These are phyloP conservation scores for Paragyromitra xinjiangensis DNA, from an alignment of 495 filamentous ascomycete genomes.

Conservation along the genomic window DNA sequence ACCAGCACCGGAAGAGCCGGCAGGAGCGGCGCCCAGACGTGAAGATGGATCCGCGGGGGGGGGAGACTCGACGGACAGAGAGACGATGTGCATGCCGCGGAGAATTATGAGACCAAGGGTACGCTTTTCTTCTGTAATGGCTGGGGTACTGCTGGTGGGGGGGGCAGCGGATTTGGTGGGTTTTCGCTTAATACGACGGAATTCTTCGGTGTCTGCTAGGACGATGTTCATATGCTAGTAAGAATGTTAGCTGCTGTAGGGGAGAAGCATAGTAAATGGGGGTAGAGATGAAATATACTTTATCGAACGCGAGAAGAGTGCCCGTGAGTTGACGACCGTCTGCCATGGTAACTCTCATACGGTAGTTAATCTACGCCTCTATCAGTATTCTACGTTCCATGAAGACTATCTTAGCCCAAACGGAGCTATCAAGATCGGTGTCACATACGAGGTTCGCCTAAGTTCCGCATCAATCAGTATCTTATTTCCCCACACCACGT, in stretches of 20 bases:
- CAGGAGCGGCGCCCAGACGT: slow-evolving; percentile 79
- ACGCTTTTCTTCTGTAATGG: slow-evolving; percentile 90
- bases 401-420: slow-evolving; percentile 1
- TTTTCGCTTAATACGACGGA: slow-evolving; percentile 92
- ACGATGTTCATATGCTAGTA: slow-evolving; percentile 97
- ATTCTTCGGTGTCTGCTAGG: slow-evolving; percentile 98
- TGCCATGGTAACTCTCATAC: slow-evolving; percentile 94
- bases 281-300: slow-evolving; percentile 65
- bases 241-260: slow-evolving; percentile 14
- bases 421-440: slow-evolving; percentile 44
- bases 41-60: slow-evolving; percentile 94
- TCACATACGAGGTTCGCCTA: slow-evolving; percentile 94
- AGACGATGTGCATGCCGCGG: slow-evolving; percentile 90
- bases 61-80: slow-evolving; percentile 92
- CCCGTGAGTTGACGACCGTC: slow-evolving; percentile 97
- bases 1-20: slow-evolving; percentile 62
- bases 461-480: slow-evolving; percentile 70
- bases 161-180: slow-evolving; percentile 78
- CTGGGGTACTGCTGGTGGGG: slow-evolving; percentile 65
- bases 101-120: slow-evolving; percentile 94
- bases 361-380: slow-evolving; percentile 86
- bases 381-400: slow-evolving; percentile 29
- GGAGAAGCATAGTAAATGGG: not conserved
- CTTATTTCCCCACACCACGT: slow-evolving; percentile 47
- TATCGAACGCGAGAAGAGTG: slow-evolving; percentile 97